Percentiles rank a stretch among this genome's conserved stretches.
Evolutionary conservation across 192 early-diverging fungal species (phyloP).

Genomic region (Coemansia erecta): DNA sequence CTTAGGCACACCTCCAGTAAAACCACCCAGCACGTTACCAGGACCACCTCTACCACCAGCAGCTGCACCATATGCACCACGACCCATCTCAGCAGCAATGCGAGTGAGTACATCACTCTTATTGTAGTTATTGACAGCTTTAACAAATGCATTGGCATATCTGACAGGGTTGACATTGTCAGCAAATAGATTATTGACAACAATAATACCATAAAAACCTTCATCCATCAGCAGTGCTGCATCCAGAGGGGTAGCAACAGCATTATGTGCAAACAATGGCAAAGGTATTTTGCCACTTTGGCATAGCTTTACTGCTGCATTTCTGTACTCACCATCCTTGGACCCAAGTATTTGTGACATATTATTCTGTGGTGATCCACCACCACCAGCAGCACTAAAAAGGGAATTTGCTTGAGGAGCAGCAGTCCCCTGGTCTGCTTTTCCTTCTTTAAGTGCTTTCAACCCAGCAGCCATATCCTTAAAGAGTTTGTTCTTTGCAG

Average conservation of each 20-base stretch:
- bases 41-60: not conserved
- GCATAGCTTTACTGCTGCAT: not conserved
- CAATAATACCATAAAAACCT: conserved; percentile 97
- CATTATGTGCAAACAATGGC: conserved; percentile 98
- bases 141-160: conserved; percentile 91
- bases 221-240: conserved; percentile 99
- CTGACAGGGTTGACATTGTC: conserved; percentile 81
- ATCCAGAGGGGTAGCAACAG: conserved; percentile 97
- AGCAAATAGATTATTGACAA: conserved; percentile 98
- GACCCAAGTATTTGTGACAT: not conserved
- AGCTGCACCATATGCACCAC: not conserved
- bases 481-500: no score
- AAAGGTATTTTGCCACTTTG: conserved; percentile 80
- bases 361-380: not conserved
- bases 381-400: no score
- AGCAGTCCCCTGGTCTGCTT: no score
- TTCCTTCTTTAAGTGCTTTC: no score
- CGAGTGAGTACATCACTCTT: conserved; percentile 85
- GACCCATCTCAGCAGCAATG: conserved; percentile 89
- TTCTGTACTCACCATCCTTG: not conserved
- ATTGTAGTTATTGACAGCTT: conserved; percentile 94
- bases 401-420: no score
- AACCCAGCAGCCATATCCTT: no score
- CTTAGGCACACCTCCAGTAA: no score
- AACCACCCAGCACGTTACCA: not conserved